A percentile compares a stretch with the other conserved stretches of the same genome.
Conservation (phyloP, 2,329 filamentous ascomycete genomes). For the Colletotrichum eleusines region DNA sequence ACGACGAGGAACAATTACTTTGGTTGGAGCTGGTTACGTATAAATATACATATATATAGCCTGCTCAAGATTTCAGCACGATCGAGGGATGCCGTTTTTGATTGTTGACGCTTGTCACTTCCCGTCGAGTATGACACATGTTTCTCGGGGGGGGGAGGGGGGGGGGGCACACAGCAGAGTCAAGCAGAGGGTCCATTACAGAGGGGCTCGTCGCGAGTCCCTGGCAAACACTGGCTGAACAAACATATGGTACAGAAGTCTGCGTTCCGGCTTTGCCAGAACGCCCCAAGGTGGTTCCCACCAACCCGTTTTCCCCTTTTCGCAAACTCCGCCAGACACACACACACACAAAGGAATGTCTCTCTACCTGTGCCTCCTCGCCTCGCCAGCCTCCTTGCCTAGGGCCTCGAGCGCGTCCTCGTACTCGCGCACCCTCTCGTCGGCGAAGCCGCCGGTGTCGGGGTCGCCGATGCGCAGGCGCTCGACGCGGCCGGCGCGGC, state of each 20-base stretch:
- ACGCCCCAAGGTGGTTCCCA: neutral
- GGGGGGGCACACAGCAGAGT: too few relatives aligned
- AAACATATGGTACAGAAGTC: neutral
- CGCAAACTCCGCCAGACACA: neutral
- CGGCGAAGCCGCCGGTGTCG: constrained; percentile 56
- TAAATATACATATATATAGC: too few relatives aligned
- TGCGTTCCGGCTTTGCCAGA: neutral
- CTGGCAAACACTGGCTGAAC: neutral
- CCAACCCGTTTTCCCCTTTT: neutral
- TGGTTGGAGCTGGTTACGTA: too few relatives aligned
- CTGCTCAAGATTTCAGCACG: too few relatives aligned
- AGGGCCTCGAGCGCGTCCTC: constrained; percentile 71
- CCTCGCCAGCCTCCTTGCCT: constrained; percentile 68
- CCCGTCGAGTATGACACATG: too few relatives aligned
- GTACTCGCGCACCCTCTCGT: constrained; percentile 61
- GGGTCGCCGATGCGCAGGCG: constrained; percentile 57
- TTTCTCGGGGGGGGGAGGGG: too few relatives aligned
- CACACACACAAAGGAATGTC: neutral
- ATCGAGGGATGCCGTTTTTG: too few relatives aligned
- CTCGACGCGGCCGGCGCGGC: constrained; percentile 59
- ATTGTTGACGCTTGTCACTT: too few relatives aligned
- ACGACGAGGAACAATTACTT: too few relatives aligned
- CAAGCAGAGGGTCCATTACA: neutral
- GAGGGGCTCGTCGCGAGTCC: neutral
- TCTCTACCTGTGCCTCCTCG: constrained; percentile 40